Evolutionary conservation across 164 flowering plant genomes (phyloP), one percentile per base, ranked within the genome.

Genomic region (Taxillus chinensis): DNA sequence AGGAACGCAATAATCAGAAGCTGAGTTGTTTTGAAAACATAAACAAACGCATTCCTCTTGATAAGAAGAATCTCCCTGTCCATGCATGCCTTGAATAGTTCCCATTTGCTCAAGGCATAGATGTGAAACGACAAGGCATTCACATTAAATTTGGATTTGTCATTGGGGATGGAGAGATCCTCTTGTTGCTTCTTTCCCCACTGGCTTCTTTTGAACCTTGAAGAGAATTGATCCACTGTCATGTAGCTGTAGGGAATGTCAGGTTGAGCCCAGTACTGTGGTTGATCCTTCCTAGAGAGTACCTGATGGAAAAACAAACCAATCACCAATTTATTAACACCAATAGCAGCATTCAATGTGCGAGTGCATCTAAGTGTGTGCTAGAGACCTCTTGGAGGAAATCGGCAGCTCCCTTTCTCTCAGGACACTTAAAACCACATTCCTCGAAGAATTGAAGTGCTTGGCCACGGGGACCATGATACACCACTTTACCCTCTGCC

Each of bases 361-460:
- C 27, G 27, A 27, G 27, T 27, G 27, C 27, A 27, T 27, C 27
- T 27, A 27, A 27, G 5, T 0, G 43, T 5, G 5, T 8, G 50
- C 10, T 16, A n/a, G n/a, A 12, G 45, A 86, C 88, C 82, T 83
- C 86, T 51, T 82, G 86, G 17, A 83, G 83, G 68, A 84, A 86
- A 69, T 86, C 89, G 12, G 89, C 92, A 51, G 62, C 74, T 3
- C 86, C 83, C 57, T 86, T 84, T 70, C 92, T 83, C 56, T 79
- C 79, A 3, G 90, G 90, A 60, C 92, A 89, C 66, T 52, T 79
- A 69, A 84, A 84, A 16, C 92, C 92, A 64, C 82, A 76, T 39
- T 64, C 70, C 61, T 78, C 81, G 60, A 86, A 86, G 55, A 75
- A 79, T 16, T 74, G 62, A 15, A 81, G 65, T 4, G 67, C 78